phyloP scores from a whole-genome alignment of 78 protist genomes.

The Dictyostelium firmibasis region DNA sequence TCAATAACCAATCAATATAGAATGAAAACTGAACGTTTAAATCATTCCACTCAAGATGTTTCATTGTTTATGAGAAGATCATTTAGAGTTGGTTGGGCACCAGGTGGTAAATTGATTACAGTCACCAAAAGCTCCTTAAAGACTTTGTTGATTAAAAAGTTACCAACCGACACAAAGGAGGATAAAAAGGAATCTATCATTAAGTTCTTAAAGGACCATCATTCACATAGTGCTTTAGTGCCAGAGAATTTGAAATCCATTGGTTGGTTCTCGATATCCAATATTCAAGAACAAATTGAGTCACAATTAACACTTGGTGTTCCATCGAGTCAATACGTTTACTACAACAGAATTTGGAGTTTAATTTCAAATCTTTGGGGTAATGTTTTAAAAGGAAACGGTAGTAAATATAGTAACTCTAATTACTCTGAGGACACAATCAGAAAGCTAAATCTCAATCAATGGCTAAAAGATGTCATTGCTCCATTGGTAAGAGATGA shows the following conservation, averaged over 20 bases:
- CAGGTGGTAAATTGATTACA: conserved; percentile 33
- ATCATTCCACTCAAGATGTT: background rate
- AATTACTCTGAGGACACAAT: conserved; percentile 2
- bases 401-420: background rate
- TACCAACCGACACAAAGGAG: background rate
- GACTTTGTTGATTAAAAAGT: background rate
- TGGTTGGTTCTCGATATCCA: conserved; percentile 50
- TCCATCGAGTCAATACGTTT: background rate
- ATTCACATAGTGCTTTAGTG: conserved; percentile 3
- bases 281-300: conserved; percentile 54
- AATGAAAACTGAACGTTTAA: background rate
- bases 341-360: conserved; percentile 39
- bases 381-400: background rate
- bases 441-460: conserved; percentile 63
- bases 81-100: conserved; percentile 62
- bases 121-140: background rate
- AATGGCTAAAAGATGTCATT: conserved; percentile 65
- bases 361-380: conserved; percentile 49
- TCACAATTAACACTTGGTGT: background rate
- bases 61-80: conserved; percentile 69
- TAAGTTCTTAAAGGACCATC: conserved; percentile 19
- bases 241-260: background rate
- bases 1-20: conserved; percentile 2
- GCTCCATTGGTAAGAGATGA: conserved; percentile 28
- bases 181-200: background rate